Evolutionary conservation across 768 basidiomycete genomes (phyloP), one percentile per base, ranked within the genome.

Genomic region (Tricholomella constricta): DNA sequence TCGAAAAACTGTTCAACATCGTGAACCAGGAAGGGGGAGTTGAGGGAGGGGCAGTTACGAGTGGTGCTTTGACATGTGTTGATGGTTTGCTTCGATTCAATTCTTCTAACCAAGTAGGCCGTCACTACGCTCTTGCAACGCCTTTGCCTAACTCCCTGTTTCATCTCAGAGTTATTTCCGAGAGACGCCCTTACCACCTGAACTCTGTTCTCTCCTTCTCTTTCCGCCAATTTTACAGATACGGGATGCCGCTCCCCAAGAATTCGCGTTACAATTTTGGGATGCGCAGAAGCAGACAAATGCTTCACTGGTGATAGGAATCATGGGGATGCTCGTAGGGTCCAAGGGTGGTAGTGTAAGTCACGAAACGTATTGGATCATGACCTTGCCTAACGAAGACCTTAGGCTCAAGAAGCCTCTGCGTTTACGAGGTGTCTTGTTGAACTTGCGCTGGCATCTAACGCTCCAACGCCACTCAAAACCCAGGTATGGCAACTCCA

Each of bases 181-280:
- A 43, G 94, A 95, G 73, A 91, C 93, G 1, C 68, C 88, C 55
- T 73, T 95, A 59, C 79, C 87, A 58, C 69, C 88, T 53, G 62
- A 87, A 50, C 62, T 94, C 53, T 81, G 85, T 56, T 84, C 80
- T 23, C 78, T 88, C 20, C 78, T 89, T 38, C 84, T 83, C 41
- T 94, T 86, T 68, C 89, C 88, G 26, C 78, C 83, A 25, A 79
- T 75, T 41, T 68, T 90, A 1, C 80, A 81, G 27, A 67, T 81
- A 22, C 78, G 80, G 49, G 79, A 82, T 48, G 62, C 75, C 5
- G 79, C 81, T n/a, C 89, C 87, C 1, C 91, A 97, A 66, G 88
- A 91, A 57, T 98, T 98, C 69, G 88, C 94, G 1, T 72, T 98
- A 40, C 97, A 99, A 66, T 94, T 94, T 69, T 99, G 97, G 97